Evolutionary conservation across 768 basidiomycete genomes (phyloP).

Genomic region (Sutorius australiensis): DNA sequence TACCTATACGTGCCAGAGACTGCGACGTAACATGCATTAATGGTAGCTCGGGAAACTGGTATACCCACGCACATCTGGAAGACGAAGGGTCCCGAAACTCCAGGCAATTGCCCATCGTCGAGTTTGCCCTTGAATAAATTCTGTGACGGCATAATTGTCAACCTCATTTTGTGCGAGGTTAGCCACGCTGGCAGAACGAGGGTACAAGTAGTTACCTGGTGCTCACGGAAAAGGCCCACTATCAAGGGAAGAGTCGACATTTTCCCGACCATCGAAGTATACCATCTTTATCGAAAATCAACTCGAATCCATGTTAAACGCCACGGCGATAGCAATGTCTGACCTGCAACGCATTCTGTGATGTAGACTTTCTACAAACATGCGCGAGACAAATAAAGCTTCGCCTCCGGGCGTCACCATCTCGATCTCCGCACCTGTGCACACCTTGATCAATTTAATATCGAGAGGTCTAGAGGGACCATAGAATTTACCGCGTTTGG

Average conservation of each 20-base stretch:
- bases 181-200: neutral
- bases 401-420: conserved; percentile 92
- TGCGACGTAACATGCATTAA: conserved; percentile 31
- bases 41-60: conserved; percentile 5
- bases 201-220: conserved; percentile 35
- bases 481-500: conserved; percentile 63
- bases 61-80: conserved; percentile 69
- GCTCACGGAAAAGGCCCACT: conserved; percentile 47
- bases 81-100: conserved; percentile 61
- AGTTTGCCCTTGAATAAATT: conserved; percentile 84
- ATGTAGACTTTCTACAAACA: conserved; percentile 70
- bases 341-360: conserved; percentile 57
- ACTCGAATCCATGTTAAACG: neutral
- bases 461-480: neutral
- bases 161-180: conserved; percentile 45
- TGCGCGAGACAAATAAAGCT: conserved; percentile 64
- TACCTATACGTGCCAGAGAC: conserved; percentile 35
- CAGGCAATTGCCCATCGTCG: conserved; percentile 91
- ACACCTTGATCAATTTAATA: conserved; percentile 47
- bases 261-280: conserved; percentile 90
- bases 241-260: conserved; percentile 66
- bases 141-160: conserved; percentile 79
- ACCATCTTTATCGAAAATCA: conserved; percentile 55
- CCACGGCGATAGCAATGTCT: neutral
- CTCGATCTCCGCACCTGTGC: conserved; percentile 82